phyloP scores from a whole-genome alignment of 2,329 filamentous ascomycete species.

The Coniochaeta sp. region DNA sequence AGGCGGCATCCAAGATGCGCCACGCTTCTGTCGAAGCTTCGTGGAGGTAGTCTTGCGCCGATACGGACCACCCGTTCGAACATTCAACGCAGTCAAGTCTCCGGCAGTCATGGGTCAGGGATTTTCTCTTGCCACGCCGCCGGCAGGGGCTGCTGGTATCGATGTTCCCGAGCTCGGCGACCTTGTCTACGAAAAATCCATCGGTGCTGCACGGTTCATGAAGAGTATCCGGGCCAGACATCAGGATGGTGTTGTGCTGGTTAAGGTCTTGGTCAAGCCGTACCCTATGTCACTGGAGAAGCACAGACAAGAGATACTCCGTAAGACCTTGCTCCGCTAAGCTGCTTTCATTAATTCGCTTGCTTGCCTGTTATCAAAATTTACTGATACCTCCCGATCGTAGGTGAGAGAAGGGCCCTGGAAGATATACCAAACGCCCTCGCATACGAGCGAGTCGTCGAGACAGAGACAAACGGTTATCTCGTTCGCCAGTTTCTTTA shows the following conservation, averaged over 20 bases:
- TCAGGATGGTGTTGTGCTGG: constrained; percentile 83
- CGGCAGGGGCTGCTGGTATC: constrained; percentile 85
- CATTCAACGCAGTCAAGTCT: not conserved
- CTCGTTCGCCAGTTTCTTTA: constrained; percentile 92
- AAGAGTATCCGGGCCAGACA: constrained; percentile 90
- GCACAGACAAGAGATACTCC: constrained; percentile 69
- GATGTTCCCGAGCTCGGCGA: constrained; percentile 89
- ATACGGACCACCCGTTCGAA: not conserved
- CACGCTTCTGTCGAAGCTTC: not conserved
- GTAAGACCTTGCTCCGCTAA: constrained; percentile 36
- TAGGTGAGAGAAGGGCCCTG: constrained; percentile 73
- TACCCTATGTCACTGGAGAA: constrained; percentile 74
- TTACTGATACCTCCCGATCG: constrained; percentile 4
- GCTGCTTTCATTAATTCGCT: too few species aligned
- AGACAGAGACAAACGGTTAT: constrained; percentile 87
- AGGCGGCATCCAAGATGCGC: not conserved
- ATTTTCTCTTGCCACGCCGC: constrained; percentile 87
- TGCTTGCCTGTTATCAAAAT: not conserved
- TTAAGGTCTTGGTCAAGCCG: constrained; percentile 92
- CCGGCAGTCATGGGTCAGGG: constrained; percentile 78
- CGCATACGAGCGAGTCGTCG: constrained; percentile 81
- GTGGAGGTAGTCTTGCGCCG: not conserved
- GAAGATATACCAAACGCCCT: constrained; percentile 85
- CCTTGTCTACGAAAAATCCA: constrained; percentile 82
- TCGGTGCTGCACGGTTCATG: constrained; percentile 91